A percentile compares a stretch with the other conserved stretches of the same genome.
These are phyloP conservation scores for Chytridium lagenaria DNA, from an alignment of 371 early-diverging fungal species.

Conservation along the genomic window DNA sequence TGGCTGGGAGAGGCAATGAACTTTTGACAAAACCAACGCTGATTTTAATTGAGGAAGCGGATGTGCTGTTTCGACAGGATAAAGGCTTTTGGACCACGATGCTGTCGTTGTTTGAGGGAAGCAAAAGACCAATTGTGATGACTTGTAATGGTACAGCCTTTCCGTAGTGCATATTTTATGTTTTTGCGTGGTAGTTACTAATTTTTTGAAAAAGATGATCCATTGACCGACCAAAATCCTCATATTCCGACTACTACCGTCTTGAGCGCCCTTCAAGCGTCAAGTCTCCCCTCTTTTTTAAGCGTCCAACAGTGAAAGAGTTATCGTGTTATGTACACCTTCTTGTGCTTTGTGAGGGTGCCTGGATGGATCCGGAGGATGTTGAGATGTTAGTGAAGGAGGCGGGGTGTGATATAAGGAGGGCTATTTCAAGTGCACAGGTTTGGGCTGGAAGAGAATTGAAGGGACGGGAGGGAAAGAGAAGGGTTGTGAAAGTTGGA, in stretches of 20 bases:
- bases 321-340: constrained; percentile 38
- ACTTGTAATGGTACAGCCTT: constrained; percentile 80
- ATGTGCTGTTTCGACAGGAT: constrained; percentile 82
- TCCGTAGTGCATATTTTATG: background rate
- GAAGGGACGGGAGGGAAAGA: too few species aligned
- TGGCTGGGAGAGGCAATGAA: background rate
- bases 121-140: constrained; percentile 81
- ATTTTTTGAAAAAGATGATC: constrained; percentile 25
- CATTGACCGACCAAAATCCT: constrained; percentile 20
- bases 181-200: background rate
- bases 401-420: constrained; percentile 23
- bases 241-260: constrained; percentile 4
- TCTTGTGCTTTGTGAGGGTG: constrained; percentile 23
- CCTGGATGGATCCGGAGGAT: constrained; percentile 34
- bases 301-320: constrained; percentile 20
- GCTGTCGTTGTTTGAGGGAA: constrained; percentile 68
- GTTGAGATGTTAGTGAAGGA: constrained; percentile 9
- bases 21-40: constrained; percentile 40
- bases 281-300: constrained; percentile 18
- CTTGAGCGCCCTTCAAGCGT: background rate
- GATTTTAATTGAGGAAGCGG: constrained; percentile 83
- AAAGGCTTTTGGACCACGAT: constrained; percentile 80
- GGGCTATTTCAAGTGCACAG: background rate
- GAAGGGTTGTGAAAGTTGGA: background rate
- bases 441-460: constrained; percentile 7